These are phyloP conservation scores for Rostrohypoxylon terebratum DNA, from an alignment of 495 filamentous ascomycete species.

Conservation along the genomic window DNA sequence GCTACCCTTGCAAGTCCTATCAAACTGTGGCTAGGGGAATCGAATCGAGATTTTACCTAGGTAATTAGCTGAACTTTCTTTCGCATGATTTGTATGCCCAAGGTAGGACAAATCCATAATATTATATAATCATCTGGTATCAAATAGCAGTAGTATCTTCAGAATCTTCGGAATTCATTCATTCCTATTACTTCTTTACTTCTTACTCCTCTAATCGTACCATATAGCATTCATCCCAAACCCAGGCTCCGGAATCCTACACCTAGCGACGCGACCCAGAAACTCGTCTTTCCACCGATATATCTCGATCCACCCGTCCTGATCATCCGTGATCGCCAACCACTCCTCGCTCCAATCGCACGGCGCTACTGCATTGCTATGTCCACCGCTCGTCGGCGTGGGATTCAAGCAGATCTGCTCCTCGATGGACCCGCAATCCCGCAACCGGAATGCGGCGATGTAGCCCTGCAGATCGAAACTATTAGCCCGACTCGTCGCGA, in stretches of 20 bases:
- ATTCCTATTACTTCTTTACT: too few relatives aligned
- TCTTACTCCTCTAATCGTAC: constrained; percentile 70
- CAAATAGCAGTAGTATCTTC: too few relatives aligned
- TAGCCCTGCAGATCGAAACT: constrained; percentile 80
- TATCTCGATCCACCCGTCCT: constrained; percentile 86
- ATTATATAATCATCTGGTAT: too few relatives aligned
- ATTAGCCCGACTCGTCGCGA: constrained; percentile 84
- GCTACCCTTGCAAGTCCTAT: constrained; percentile 19
- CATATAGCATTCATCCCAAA: constrained; percentile 93
- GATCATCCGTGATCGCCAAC: constrained; percentile 85
- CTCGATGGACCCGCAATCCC: constrained; percentile 76
- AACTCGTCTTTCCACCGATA: constrained; percentile 85
- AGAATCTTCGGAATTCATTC: too few relatives aligned
- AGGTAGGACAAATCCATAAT: too few relatives aligned
- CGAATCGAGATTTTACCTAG: neutral
- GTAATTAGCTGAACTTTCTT: neutral
- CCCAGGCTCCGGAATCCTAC: constrained; percentile 80
- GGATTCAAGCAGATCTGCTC: constrained; percentile 81
- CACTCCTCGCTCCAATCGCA: constrained; percentile 86
- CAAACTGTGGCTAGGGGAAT: neutral
- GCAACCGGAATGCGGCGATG: constrained; percentile 79
- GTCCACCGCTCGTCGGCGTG: constrained; percentile 85
- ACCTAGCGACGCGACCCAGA: constrained; percentile 76
- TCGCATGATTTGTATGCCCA: too few relatives aligned
- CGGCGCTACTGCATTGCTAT: constrained; percentile 84